phyloP scores from a whole-genome alignment of 306 rosid genomes.

The Quercus cerris region DNA sequence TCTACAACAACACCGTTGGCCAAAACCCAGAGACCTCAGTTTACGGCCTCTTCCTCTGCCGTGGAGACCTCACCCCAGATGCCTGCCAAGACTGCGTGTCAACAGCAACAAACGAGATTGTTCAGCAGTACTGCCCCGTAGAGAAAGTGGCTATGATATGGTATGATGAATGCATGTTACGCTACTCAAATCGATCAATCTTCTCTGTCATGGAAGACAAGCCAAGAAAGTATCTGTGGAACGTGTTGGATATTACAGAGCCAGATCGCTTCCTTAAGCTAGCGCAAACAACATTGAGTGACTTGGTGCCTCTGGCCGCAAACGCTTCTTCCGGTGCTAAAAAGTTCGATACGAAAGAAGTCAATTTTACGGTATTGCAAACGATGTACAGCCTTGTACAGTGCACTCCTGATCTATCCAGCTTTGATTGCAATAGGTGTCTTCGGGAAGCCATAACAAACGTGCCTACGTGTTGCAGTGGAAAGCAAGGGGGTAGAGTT shows the following conservation, averaged over 20 bases:
- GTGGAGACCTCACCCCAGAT: not conserved
- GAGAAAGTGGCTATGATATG: constrained; percentile 16
- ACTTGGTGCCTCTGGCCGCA: constrained; percentile 9
- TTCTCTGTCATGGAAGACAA: not conserved
- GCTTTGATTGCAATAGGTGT: constrained; percentile 14
- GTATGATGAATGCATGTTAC: constrained; percentile 36
- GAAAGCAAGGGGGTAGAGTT: constrained; percentile 18
- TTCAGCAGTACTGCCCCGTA: constrained; percentile 12
- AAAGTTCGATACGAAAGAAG: constrained; percentile 1
- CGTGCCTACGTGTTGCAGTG: not conserved
- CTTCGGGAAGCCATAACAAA: not conserved
- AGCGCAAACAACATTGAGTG: not conserved
- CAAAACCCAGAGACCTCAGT: not conserved
- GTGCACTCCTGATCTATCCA: constrained; percentile 32
- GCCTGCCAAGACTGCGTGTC: constrained; percentile 30
- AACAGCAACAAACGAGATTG: constrained; percentile 1
- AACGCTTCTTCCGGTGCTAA: not conserved
- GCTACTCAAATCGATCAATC: constrained; percentile 26
- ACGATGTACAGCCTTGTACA: constrained; percentile 26
- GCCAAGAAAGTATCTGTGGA: not conserved
- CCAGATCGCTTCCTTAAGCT: not conserved
- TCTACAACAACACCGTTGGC: constrained; percentile 1
- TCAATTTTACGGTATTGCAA: not conserved
- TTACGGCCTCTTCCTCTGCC: constrained; percentile 9
- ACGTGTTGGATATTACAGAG: not conserved